A percentile compares a stretch with the other conserved stretches of the same genome.
Evolutionary conservation across 768 basidiomycete species (phyloP).

Genomic region (Lactifluus hygrophoroides): DNA sequence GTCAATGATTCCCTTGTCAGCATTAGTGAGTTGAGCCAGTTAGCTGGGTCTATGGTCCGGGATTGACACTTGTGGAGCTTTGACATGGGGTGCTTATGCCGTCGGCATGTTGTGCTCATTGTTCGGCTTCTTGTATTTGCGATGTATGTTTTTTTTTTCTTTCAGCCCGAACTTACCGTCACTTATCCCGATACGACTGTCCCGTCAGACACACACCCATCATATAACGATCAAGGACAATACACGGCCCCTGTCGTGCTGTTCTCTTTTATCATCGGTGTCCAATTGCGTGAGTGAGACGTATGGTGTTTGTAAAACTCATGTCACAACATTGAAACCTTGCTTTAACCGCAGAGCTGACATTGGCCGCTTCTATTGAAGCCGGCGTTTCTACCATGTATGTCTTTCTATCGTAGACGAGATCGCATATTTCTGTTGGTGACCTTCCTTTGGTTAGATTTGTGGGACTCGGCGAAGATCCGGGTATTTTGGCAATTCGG

Average conservation of each 20-base stretch:
- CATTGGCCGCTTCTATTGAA: conserved; percentile 66
- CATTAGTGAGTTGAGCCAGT: conserved; percentile 45
- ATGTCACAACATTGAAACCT: background rate
- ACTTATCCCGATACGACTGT: conserved; percentile 2
- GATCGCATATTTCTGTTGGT: conserved; percentile 1
- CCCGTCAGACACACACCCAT: conserved; percentile 53
- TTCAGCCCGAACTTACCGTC: background rate
- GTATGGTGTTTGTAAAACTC: background rate
- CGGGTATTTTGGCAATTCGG: conserved; percentile 62
- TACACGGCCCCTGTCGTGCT: conserved; percentile 72
- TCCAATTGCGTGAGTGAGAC: conserved; percentile 52
- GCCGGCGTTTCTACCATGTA: conserved; percentile 85
- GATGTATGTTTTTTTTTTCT: conserved; percentile 42
- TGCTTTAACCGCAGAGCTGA: conserved; percentile 39
- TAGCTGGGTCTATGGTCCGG: conserved; percentile 6
- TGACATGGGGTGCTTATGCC: conserved; percentile 75
- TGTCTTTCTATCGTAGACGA: conserved; percentile 19
- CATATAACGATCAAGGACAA: conserved; percentile 65
- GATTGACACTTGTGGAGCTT: conserved; percentile 31
- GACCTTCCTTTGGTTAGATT: conserved; percentile 38
- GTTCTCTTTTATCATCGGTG: conserved; percentile 75
- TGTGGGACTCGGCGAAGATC: conserved; percentile 80
- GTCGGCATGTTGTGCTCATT: conserved; percentile 66
- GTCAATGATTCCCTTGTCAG: conserved; percentile 78
- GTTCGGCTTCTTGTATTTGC: conserved; percentile 71